A percentile compares a stretch with the other conserved stretches of the same genome.
phyloP scores from a whole-genome alignment of 2,329 filamentous ascomycete species.

The Penicillium decumbens region DNA sequence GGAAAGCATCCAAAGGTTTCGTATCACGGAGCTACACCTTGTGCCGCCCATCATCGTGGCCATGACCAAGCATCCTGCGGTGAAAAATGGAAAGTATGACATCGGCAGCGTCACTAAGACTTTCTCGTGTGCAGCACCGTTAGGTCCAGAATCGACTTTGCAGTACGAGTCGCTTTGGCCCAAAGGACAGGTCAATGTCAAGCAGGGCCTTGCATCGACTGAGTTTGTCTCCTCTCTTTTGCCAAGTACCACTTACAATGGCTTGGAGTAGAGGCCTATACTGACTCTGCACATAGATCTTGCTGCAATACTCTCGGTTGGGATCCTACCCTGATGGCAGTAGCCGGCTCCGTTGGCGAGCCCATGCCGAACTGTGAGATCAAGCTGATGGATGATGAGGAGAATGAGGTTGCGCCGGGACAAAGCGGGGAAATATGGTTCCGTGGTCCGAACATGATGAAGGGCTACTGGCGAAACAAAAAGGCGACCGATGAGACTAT shows the following conservation, averaged over 20 bases:
- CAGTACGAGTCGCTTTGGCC: conserved; percentile 1
- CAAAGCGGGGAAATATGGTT: not conserved
- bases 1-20: not conserved
- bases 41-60: not conserved
- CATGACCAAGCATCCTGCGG: not conserved
- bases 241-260: not conserved
- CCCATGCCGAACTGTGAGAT: conserved; percentile 1
- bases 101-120: not conserved
- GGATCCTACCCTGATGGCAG: not conserved
- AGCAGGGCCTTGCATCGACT: not conserved
- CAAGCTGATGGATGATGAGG: conserved; percentile 1
- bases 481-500: not conserved
- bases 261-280: not conserved
- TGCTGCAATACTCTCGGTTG: conserved; percentile 1
- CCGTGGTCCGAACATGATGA: not conserved
- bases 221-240: not conserved
- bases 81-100: not conserved
- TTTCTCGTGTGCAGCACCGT: not conserved
- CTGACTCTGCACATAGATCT: not conserved
- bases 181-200: not conserved
- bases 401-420: not conserved
- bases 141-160: not conserved
- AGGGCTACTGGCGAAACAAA: conserved; percentile 3
- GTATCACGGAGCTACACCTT: not conserved
- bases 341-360: conserved; percentile 3